Evolutionary conservation across 352 stramenopile species (phyloP).

Genomic region (Globisporangium splendens): DNA sequence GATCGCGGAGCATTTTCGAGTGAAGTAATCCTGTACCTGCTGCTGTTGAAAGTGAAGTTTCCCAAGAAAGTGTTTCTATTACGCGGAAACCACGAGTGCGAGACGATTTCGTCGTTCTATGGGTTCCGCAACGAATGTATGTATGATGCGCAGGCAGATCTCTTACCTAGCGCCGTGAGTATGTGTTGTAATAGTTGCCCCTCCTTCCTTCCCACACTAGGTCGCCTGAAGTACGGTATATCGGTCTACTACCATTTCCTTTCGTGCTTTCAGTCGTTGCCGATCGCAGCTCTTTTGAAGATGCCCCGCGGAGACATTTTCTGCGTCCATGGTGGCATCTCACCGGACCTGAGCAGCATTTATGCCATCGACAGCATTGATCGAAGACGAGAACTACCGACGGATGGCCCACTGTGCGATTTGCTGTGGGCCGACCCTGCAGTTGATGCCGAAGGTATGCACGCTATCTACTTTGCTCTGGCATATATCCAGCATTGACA

Average conservation of each 20-base stretch:
- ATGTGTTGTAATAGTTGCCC: neutral
- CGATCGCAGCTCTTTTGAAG: constrained; percentile 49
- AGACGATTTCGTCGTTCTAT: constrained; percentile 86
- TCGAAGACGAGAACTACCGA: constrained; percentile 57
- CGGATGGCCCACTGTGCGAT: constrained; percentile 61
- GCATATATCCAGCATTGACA: neutral
- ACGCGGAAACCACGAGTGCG: constrained; percentile 81
- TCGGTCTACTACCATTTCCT: constrained; percentile 82
- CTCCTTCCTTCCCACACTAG: constrained; percentile 11
- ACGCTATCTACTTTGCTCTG: neutral
- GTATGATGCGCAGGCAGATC: neutral
- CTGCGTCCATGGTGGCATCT: constrained; percentile 73
- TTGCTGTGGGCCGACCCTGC: constrained; percentile 71
- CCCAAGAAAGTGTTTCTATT: constrained; percentile 59
- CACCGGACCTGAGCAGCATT: constrained; percentile 44
- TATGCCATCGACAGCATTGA: constrained; percentile 59
- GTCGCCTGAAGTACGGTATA: constrained; percentile 73
- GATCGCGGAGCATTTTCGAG: constrained; percentile 78
- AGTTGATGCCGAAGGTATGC: constrained; percentile 17
- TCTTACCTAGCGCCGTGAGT: no score
- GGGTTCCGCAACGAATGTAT: constrained; percentile 79
- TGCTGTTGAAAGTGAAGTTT: constrained; percentile 67
- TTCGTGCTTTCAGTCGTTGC: constrained; percentile 73
- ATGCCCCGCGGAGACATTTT: constrained; percentile 50
- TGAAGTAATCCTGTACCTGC: constrained; percentile 78